Conservation (phyloP, 805 yeast species). For the Scheffersomyces coipomensis region DNA sequence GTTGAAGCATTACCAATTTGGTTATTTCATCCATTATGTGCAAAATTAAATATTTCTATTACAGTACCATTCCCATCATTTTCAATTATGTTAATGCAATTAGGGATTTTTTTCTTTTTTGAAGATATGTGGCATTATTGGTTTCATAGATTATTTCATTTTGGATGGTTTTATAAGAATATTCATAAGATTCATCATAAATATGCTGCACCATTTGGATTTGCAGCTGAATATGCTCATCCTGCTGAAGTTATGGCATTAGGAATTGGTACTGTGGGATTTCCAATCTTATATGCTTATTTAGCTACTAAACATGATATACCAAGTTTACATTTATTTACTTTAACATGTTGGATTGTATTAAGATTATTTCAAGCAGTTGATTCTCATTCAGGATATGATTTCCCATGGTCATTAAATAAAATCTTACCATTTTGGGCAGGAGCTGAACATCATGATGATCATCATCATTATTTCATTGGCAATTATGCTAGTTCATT, state of each 20-base stretch:
- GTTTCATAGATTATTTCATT: slow-evolving; percentile 88
- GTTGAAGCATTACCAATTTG: slow-evolving; percentile 96
- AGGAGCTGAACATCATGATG: slow-evolving; percentile 97
- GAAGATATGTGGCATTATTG: slow-evolving; percentile 98
- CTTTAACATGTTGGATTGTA: slow-evolving; percentile 86
- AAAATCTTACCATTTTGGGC: slow-evolving; percentile 96
- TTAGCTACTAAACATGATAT: slow-evolving; percentile 52
- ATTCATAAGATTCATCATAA: slow-evolving; percentile 98
- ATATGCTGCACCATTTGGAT: slow-evolving; percentile 96
- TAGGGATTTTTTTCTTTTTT: slow-evolving; percentile 72
- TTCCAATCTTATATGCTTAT: slow-evolving; percentile 83
- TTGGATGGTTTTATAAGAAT: slow-evolving; percentile 83
- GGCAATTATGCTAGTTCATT: slow-evolving; percentile 94
- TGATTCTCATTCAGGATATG: slow-evolving; percentile 97
- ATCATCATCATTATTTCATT: slow-evolving; percentile 93
- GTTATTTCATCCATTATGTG: slow-evolving; percentile 94
- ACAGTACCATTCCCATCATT: slow-evolving; percentile 82
- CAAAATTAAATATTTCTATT: slow-evolving; percentile 71
- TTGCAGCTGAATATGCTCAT: slow-evolving; percentile 97
- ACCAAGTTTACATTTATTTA: slow-evolving; percentile 70
- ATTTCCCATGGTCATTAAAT: slow-evolving; percentile 94
- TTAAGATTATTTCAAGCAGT: slow-evolving; percentile 93
- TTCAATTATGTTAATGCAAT: slow-evolving; percentile 60
- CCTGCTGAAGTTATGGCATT: slow-evolving; percentile 88
- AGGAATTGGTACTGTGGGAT: slow-evolving; percentile 95